Evolutionary conservation across 2,329 filamentous ascomycete genomes (phyloP).

Genomic region (Arachnopeziza araneosa): DNA sequence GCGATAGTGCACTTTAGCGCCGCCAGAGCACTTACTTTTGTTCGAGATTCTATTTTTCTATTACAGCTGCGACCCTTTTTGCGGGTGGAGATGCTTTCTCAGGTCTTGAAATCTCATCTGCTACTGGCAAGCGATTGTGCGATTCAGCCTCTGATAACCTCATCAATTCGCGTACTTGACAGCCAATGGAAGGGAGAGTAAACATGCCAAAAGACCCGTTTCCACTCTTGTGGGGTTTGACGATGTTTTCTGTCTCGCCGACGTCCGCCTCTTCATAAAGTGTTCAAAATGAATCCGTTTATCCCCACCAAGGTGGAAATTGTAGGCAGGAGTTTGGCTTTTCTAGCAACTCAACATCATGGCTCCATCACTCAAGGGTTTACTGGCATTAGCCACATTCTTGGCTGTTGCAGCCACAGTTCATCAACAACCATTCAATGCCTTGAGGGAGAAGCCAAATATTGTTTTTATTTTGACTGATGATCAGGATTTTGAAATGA

Average conservation of each 20-base stretch:
- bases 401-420: neutral
- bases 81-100: neutral
- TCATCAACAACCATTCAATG: neutral
- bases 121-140: constrained; percentile 1
- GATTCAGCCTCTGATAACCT: neutral
- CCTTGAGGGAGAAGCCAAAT: constrained; percentile 36
- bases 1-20: too few species aligned
- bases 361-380: neutral
- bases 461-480: constrained; percentile 60
- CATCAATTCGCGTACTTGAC: neutral
- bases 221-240: neutral
- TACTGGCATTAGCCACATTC: neutral
- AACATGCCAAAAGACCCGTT: neutral
- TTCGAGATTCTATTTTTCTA: too few species aligned
- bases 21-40: too few species aligned
- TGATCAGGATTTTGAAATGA: constrained; percentile 57
- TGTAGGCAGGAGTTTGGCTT: neutral
- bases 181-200: neutral
- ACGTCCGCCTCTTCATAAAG: neutral
- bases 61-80: too few species aligned
- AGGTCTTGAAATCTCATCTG: neutral
- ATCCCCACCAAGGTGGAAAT: neutral
- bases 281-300: neutral
- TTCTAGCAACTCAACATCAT: neutral
- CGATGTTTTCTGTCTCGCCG: neutral